Evolutionary conservation across 2,329 filamentous ascomycete species (phyloP), one percentile per base, ranked within the genome.

Genomic region (Scopulariopsis brevicaulis): DNA sequence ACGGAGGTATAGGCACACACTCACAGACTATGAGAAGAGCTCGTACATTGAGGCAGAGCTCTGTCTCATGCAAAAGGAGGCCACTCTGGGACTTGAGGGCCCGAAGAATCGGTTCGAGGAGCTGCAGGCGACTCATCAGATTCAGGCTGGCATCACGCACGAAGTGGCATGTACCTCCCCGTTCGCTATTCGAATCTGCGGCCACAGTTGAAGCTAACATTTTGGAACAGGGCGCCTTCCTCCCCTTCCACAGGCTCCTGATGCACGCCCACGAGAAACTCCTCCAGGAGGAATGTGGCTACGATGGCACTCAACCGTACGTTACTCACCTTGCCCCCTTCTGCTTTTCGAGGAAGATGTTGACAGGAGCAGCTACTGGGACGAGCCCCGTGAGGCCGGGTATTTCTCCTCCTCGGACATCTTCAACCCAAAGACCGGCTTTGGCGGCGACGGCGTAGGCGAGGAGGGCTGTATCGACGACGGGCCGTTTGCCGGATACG

Each of bases 191-290:
- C 22, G 2, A 14, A 10, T 34, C 7, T 20, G 24, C 37, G n/a
- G 6, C 34, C 11, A 8, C 24, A 22, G 15, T 14, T 14, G 22
- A 28, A 14, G 4, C 54, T 56, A 14, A 56, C 28, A 40, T 20
- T 10, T 11, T 40, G 34, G 4, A 34, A 43, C 32, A 59, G 57
- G 59, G 57, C 53, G 57, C 54, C 7, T 72, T 73, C 60, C 65
- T 72, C 18, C 70, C 70, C 1, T 72, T 65, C 63, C 71, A 73
- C 59, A 66, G 70, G 18, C 65, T 64, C n/a, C 63, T 67, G 55
- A 60, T 71, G n/a, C 63, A 68, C 34, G 58, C 66, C 7, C 69
- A 71, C 58, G 70, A 72, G 58, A n/a, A 59, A 12, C 59, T 65
- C 0, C 62, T 73, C 1, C 61, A 64, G 28, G 63, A 58, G 1